Percentiles rank a stretch among this genome's conserved stretches.
Evolutionary conservation across 768 basidiomycete genomes (phyloP).

Genomic region (Suillus occidentalis): DNA sequence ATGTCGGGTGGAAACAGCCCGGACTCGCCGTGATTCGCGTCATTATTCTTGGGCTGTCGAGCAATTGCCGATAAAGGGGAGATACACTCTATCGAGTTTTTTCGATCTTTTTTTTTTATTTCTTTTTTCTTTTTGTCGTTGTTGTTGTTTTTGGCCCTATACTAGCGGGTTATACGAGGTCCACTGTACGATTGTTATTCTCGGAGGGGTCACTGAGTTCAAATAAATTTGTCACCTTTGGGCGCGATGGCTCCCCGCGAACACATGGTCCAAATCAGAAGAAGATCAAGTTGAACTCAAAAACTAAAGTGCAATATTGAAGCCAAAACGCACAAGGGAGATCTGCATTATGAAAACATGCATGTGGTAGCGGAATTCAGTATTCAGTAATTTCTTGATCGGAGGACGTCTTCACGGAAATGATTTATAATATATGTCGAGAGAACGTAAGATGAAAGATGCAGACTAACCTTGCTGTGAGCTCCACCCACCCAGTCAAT

Average conservation of each 20-base stretch:
- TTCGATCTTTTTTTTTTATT: too few relatives aligned
- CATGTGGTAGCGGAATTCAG: neutral
- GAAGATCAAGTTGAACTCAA: neutral
- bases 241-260: constrained; percentile 2
- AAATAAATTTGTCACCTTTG: neutral
- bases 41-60: constrained; percentile 1
- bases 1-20: neutral
- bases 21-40: constrained; percentile 1
- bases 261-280: neutral
- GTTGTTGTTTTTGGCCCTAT: too few relatives aligned
- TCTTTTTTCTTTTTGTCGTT: too few relatives aligned
- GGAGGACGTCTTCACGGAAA: neutral
- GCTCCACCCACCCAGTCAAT: constrained; percentile 52
- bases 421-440: neutral
- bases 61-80: constrained; percentile 4
- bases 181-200: neutral
- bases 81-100: neutral
- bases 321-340: neutral
- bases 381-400: neutral
- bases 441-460: too few relatives aligned
- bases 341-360: neutral
- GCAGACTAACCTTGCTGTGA: too few relatives aligned
- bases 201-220: neutral
- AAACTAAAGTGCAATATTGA: neutral
- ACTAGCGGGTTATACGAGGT: too few relatives aligned